phyloP scores from a whole-genome alignment of 768 basidiomycete species.

The Mycena rebaudengoi region DNA sequence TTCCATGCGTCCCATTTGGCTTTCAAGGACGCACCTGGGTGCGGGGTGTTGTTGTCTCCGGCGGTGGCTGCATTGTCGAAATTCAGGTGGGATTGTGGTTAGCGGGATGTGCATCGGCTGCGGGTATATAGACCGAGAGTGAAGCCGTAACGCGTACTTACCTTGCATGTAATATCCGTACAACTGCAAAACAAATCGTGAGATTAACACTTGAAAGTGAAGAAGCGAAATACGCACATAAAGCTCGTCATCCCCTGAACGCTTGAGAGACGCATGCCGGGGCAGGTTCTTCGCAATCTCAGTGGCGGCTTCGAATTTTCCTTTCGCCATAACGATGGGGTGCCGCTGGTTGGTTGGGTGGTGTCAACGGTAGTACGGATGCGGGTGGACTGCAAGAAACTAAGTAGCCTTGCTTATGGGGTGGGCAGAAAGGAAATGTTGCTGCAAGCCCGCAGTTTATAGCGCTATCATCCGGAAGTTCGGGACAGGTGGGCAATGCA shows the following conservation, averaged over 20 bases:
- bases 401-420: too few relatives aligned
- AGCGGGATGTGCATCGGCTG: neutral
- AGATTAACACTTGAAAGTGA: neutral
- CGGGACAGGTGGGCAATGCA: too few relatives aligned
- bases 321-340: slow-evolving; percentile 15
- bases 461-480: too few relatives aligned
- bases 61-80: slow-evolving; percentile 1
- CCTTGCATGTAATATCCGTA: slow-evolving; percentile 14
- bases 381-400: too few relatives aligned
- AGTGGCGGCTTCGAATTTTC: slow-evolving; percentile 3
- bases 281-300: slow-evolving; percentile 12
- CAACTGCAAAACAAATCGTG: neutral
- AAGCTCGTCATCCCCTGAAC: slow-evolving; percentile 5
- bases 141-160: too few relatives aligned
- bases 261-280: slow-evolving; percentile 3
- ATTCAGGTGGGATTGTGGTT: too few relatives aligned
- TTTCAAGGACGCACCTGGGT: neutral
- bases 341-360: too few relatives aligned
- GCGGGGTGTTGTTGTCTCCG: slow-evolving; percentile 5
- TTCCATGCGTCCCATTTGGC: slow-evolving; percentile 12
- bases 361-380: too few relatives aligned
- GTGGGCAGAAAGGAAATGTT: too few relatives aligned
- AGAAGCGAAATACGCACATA: slow-evolving; percentile 1
- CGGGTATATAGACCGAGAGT: neutral
- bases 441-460: too few relatives aligned